phyloP scores from a whole-genome alignment of 148 eudicot genomes.

The Diospyros kaki region DNA sequence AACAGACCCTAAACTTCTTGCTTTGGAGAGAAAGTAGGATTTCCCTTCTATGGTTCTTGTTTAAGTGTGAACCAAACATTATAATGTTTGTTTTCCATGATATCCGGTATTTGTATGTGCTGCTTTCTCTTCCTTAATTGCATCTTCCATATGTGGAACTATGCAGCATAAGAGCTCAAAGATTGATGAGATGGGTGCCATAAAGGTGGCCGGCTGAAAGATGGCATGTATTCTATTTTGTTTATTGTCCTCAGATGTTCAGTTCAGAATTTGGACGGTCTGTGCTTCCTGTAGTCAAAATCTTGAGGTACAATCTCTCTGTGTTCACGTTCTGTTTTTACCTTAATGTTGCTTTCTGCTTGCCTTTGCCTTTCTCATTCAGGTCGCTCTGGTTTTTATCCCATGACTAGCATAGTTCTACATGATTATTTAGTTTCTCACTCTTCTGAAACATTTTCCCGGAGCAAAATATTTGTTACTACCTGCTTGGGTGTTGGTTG shows the following conservation, averaged over 20 bases:
- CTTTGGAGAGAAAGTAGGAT: neutral
- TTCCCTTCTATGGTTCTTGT: neutral
- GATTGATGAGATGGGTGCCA: conserved; percentile 79
- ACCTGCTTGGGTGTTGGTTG: no score
- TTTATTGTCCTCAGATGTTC: conserved; percentile 33
- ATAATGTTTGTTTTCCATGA: neutral
- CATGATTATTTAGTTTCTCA: no score
- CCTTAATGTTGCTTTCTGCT: neutral
- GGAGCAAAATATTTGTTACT: no score
- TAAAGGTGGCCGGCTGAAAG: conserved; percentile 76
- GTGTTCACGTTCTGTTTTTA: neutral
- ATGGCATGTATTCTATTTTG: conserved; percentile 22
- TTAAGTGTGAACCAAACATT: neutral
- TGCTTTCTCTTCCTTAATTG: neutral
- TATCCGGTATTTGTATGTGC: no score
- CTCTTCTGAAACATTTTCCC: no score
- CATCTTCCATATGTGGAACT: conserved; percentile 20
- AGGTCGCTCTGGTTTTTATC: no score
- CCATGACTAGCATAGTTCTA: no score
- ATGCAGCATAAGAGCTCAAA: conserved; percentile 88
- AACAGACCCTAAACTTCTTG: neutral
- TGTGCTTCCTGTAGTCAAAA: conserved; percentile 17
- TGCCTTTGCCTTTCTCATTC: neutral
- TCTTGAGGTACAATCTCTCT: conserved; percentile 29
- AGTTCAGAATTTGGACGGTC: conserved; percentile 39